Conservation (phyloP, 163 green algal genomes). For the Coccomyxa subellipsoidea region DNA sequence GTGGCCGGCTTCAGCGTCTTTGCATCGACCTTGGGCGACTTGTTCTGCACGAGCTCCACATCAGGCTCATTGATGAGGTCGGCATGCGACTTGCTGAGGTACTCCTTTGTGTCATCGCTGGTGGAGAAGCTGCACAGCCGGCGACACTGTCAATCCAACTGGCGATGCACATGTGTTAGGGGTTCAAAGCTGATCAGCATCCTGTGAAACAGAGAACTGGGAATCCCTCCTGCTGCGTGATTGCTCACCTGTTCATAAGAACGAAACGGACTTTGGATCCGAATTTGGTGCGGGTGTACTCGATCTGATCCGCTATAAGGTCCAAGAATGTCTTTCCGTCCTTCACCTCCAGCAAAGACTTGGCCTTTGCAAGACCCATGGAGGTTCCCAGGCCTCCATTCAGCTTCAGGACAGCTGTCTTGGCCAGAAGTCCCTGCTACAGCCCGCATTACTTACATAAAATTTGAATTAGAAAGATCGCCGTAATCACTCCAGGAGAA, state of each 20-base stretch:
- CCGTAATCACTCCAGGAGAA: background rate
- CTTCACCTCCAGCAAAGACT: conserved; percentile 82
- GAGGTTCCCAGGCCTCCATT: conserved; percentile 92
- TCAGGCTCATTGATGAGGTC: conserved; percentile 69
- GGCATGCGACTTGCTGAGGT: conserved; percentile 55
- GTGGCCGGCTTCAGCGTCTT: conserved; percentile 62
- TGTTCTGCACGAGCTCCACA: conserved; percentile 59
- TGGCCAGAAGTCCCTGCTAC: conserved; percentile 51
- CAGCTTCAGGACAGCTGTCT: conserved; percentile 92
- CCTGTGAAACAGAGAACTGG: background rate
- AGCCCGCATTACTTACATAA: background rate
- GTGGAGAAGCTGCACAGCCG: conserved; percentile 76
- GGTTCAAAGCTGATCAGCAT: background rate
- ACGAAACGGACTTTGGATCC: conserved; percentile 80
- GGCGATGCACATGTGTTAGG: background rate
- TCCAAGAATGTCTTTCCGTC: conserved; percentile 94
- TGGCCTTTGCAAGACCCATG: conserved; percentile 94
- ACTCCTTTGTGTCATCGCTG: conserved; percentile 75
- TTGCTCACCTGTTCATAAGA: conserved; percentile 82
- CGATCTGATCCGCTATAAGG: conserved; percentile 92
- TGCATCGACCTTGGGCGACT: conserved; percentile 63
- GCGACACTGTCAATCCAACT: no score
- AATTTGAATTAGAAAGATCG: background rate
- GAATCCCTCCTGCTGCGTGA: background rate
- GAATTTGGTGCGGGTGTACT: conserved; percentile 74